Percentiles rank a stretch among this genome's conserved stretches.
Evolutionary conservation across 2,329 filamentous ascomycete species (phyloP).

Genomic region (Neodidymelliopsis sp.): DNA sequence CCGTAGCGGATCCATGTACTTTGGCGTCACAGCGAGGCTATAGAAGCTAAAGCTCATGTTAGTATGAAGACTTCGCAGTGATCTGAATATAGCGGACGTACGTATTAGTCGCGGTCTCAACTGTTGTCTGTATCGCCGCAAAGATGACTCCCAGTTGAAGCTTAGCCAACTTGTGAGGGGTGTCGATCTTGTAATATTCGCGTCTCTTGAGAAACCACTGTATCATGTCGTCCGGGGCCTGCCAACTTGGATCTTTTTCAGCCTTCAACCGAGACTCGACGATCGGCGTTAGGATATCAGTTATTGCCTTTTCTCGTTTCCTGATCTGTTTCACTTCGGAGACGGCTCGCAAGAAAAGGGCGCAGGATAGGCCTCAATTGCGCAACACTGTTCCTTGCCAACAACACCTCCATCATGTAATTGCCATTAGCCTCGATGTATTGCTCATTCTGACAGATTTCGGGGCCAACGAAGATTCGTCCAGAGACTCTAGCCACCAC

Average conservation of each 20-base stretch:
- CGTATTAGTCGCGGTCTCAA: slow-evolving; percentile 29
- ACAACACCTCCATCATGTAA: slow-evolving; percentile 20
- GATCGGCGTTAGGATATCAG: slow-evolving; percentile 8
- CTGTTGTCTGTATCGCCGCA: slow-evolving; percentile 33
- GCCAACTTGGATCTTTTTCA: slow-evolving; percentile 8
- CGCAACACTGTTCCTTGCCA: no score
- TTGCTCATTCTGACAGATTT: slow-evolving; percentile 13
- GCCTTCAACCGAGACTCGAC: slow-evolving; percentile 5
- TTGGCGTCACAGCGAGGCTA: slow-evolving; percentile 35
- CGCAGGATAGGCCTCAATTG: no score
- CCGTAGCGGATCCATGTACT: slow-evolving; percentile 52
- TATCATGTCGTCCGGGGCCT: slow-evolving; percentile 32
- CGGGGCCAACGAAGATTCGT: slow-evolving; percentile 16
- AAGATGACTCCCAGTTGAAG: slow-evolving; percentile 24
- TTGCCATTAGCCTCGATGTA: slow-evolving; percentile 17
- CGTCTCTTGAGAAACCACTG: slow-evolving; percentile 35
- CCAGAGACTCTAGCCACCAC: background rate
- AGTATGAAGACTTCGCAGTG: background rate
- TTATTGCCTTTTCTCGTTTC: background rate
- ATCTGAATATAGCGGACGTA: no score
- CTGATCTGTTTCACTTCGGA: no score
- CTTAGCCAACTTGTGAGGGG: slow-evolving; percentile 13
- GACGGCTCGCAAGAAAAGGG: no score
- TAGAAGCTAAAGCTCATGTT: slow-evolving; percentile 23
- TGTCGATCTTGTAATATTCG: slow-evolving; percentile 5